A percentile compares a stretch with the other conserved stretches of the same genome.
phyloP scores from a whole-genome alignment of 257 asterid species.

The Rubia yunnanensis region DNA sequence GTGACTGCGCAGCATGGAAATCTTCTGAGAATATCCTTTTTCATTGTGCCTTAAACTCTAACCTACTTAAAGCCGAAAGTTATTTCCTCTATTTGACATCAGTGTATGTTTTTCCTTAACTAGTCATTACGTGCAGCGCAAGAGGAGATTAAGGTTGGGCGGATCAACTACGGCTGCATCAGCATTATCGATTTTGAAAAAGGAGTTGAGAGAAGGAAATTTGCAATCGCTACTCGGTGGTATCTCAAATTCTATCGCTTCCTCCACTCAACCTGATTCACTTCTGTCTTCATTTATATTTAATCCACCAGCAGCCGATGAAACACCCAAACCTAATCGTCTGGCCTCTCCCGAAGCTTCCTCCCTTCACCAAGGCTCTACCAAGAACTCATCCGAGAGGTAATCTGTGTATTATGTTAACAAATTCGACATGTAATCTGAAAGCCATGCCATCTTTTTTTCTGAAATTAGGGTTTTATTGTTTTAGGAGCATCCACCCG shows the following conservation, averaged over 20 bases:
- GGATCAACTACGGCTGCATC: constrained; percentile 23
- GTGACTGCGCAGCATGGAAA: constrained; percentile 63
- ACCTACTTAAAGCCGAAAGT: neutral
- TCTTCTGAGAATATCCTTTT: constrained; percentile 73
- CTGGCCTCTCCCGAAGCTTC: constrained; percentile 26
- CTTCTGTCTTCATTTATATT: constrained; percentile 55
- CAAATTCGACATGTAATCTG: neutral
- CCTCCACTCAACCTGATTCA: constrained; percentile 56
- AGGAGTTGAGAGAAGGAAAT: constrained; percentile 65
- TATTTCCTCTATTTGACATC: neutral
- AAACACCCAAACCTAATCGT: constrained; percentile 28
- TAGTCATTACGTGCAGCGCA: constrained; percentile 52
- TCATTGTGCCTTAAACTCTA: neutral
- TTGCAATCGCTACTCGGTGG: constrained; percentile 45
- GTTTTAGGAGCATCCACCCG: constrained; percentile 25
- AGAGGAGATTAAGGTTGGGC: constrained; percentile 56
- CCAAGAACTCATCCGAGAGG: constrained; percentile 40
- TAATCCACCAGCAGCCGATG: constrained; percentile 41
- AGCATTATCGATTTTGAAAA: constrained; percentile 41
- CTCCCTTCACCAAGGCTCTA: constrained; percentile 18
- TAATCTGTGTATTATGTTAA: constrained; percentile 15
- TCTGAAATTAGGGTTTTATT: neutral
- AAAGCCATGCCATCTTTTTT: too few relatives aligned
- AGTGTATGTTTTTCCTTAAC: constrained; percentile 31
- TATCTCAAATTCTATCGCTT: constrained; percentile 34